phyloP scores from a whole-genome alignment of 2,329 filamentous ascomycete species.

The Aspergillus persii region DNA sequence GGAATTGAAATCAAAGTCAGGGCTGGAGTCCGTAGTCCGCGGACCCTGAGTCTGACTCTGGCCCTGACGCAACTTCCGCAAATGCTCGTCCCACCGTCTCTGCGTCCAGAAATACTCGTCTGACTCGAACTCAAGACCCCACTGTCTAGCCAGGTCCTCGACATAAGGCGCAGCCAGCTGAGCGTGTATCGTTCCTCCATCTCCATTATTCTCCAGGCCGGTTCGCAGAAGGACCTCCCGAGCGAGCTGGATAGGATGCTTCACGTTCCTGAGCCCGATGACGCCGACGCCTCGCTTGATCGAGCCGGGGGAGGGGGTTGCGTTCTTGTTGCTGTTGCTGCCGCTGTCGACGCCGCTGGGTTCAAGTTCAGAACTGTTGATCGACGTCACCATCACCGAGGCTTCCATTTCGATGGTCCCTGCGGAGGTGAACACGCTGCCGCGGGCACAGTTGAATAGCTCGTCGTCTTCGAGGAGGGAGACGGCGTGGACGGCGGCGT shows the following conservation, averaged over 20 bases:
- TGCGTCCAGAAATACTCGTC: slow-evolving; percentile 76
- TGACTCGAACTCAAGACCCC: slow-evolving; percentile 67
- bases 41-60: too few relatives aligned
- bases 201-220: slow-evolving; percentile 40
- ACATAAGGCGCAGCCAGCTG: slow-evolving; percentile 67
- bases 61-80: slow-evolving; percentile 52
- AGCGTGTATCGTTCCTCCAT: slow-evolving; percentile 53
- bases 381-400: slow-evolving; percentile 73
- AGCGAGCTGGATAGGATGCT: slow-evolving; percentile 75
- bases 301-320: slow-evolving; percentile 34
- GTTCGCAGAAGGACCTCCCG: slow-evolving; percentile 62
- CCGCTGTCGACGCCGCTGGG: too few relatives aligned
- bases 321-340: too few relatives aligned
- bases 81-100: slow-evolving; percentile 75
- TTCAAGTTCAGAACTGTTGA: slow-evolving; percentile 7
- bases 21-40: too few relatives aligned
- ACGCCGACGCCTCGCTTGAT: slow-evolving; percentile 77
- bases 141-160: slow-evolving; percentile 62
- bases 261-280: slow-evolving; percentile 69
- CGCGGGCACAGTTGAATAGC: slow-evolving; percentile 80
- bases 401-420: slow-evolving; percentile 85
- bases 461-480: slow-evolving; percentile 72
- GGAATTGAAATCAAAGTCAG: too few relatives aligned
- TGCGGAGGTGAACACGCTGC: slow-evolving; percentile 80
- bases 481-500: slow-evolving; percentile 73